phyloP scores from a whole-genome alignment of 169 alveolate species.

The Theileria parva region DNA sequence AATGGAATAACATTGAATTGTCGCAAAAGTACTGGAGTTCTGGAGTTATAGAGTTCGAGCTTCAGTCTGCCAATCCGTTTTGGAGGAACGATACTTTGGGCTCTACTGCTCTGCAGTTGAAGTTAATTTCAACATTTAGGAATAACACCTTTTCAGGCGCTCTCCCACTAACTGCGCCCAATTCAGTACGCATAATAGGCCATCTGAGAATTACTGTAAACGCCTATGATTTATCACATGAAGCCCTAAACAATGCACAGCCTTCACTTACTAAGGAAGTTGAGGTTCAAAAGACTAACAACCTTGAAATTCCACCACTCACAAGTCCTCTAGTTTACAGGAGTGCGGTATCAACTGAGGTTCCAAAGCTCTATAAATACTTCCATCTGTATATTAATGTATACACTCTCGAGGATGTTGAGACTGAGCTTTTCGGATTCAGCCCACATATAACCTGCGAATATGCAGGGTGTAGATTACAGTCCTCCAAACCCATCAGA shows the following conservation, averaged over 20 bases:
- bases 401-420: constrained; percentile 82
- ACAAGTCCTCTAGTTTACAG: constrained; percentile 70
- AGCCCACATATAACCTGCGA: constrained; percentile 85
- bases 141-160: constrained; percentile 81
- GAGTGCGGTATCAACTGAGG: constrained; percentile 24
- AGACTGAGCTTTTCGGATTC: constrained; percentile 68
- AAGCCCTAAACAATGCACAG: constrained; percentile 40
- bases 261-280: constrained; percentile 36
- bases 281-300: constrained; percentile 2
- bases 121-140: constrained; percentile 78
- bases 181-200: constrained; percentile 79
- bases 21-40: constrained; percentile 85
- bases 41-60: constrained; percentile 86
- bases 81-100: constrained; percentile 89
- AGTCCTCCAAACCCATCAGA: constrained; percentile 70
- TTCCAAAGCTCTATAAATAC: constrained; percentile 51
- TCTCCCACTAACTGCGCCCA: constrained; percentile 74
- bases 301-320: constrained; percentile 60
- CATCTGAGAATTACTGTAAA: constrained; percentile 78
- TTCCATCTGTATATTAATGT: constrained; percentile 83
- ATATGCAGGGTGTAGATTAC: constrained; percentile 85
- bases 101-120: constrained; percentile 80
- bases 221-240: constrained; percentile 81
- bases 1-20: constrained; percentile 84
- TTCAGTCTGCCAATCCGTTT: constrained; percentile 87